phyloP scores from a whole-genome alignment of 2,329 filamentous ascomycete genomes.

The Albophoma yamanashiensis region DNA sequence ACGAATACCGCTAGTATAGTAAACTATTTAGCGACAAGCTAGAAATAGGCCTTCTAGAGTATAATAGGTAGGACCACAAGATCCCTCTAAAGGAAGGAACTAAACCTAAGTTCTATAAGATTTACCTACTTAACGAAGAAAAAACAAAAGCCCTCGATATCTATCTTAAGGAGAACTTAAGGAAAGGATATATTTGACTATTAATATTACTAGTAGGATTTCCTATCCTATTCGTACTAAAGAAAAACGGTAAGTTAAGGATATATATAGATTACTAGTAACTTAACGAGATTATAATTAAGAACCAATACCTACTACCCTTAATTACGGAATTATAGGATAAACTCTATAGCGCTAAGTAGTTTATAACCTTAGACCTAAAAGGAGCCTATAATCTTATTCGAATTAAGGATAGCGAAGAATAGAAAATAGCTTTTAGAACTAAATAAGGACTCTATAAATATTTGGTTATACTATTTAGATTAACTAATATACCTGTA shows the following conservation, averaged over 20 bases:
- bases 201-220: too few relatives aligned
- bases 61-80: neutral
- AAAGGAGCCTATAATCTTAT: neutral
- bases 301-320: neutral
- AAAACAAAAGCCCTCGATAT: neutral
- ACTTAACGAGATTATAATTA: neutral
- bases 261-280: neutral
- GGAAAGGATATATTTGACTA: neutral
- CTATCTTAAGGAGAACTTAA: neutral
- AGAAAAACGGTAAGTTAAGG: neutral
- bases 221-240: too few relatives aligned
- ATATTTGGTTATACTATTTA: neutral
- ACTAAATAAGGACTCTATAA: neutral
- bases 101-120: neutral
- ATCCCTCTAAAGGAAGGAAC: neutral
- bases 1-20: too few relatives aligned
- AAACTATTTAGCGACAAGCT: too few relatives aligned
- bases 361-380: neutral
- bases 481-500: neutral
- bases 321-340: neutral
- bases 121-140: neutral
- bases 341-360: neutral
- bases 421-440: neutral
- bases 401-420: neutral
- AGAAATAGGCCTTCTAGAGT: neutral